Conservation (phyloP, 179 eudicot species). For the Amaranthus tricolor region DNA sequence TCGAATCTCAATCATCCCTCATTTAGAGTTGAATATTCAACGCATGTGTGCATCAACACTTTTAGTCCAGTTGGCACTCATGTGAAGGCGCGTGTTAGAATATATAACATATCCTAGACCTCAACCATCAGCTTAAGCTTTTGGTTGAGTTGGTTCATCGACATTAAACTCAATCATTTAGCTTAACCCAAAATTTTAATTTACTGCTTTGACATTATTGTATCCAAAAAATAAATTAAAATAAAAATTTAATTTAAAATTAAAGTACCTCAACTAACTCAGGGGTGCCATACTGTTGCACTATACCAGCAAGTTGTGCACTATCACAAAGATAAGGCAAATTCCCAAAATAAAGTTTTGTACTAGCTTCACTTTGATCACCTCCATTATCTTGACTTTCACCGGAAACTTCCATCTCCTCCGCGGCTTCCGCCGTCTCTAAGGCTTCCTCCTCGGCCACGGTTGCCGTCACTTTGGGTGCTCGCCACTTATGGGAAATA, state of each 20-base stretch:
- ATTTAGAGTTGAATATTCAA: too few relatives aligned
- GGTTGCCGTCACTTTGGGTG: conserved; percentile 37
- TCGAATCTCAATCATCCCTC: too few relatives aligned
- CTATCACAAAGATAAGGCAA: conserved; percentile 91
- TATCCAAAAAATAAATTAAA: not conserved
- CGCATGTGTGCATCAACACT: too few relatives aligned
- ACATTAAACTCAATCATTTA: not conserved
- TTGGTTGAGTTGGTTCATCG: too few relatives aligned
- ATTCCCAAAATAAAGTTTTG: conserved; percentile 89
- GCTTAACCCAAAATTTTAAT: not conserved
- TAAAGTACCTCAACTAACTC: conserved; percentile 80
- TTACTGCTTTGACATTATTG: not conserved
- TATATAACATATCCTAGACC: too few relatives aligned
- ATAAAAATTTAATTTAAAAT: not conserved
- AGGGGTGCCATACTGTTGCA: conserved; percentile 72
- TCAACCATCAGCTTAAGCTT: too few relatives aligned
- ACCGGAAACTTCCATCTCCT: conserved; percentile 18
- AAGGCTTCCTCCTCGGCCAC: conserved; percentile 46
- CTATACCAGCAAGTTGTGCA: conserved; percentile 90
- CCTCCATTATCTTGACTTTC: conserved; percentile 28
- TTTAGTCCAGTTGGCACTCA: too few relatives aligned
- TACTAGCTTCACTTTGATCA: conserved; percentile 33
- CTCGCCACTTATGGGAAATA: conserved; percentile 33
- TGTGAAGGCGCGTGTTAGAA: too few relatives aligned
- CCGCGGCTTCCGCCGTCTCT: conserved; percentile 17